Evolutionary conservation across 306 rosid genomes (phyloP), one percentile per base, ranked within the genome.

Genomic region (Fragaria nilgerrensis): DNA sequence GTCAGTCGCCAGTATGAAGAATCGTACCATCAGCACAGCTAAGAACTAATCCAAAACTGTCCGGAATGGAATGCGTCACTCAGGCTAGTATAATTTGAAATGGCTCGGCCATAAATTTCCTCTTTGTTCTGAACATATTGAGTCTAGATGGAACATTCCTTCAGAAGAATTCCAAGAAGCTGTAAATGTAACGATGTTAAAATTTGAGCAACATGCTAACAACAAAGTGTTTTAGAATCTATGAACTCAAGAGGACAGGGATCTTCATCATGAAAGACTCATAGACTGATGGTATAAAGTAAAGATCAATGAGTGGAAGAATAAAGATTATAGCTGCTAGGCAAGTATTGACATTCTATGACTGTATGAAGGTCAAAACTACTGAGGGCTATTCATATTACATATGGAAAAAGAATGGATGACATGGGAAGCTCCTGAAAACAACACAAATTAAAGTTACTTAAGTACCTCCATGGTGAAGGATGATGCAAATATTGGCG

Each of bases 21-120:
- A 95, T 92, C 59, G 92, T 95, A 61, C 99, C 99, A 87, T 95
- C 96, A 79, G 97, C 80, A 80, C 99, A 95, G 67, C 99, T 97
- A 79, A 95, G 97, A 84, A 95, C 97, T 82, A 95, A 85, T 64
- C 99, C 97, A 71, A 97, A 92, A 62, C 99, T 92, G 89, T 95
- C 99, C 17, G 97, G 99, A 82, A 95, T 95, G 61, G 99, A 95
- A 86, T 95, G 99, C 73, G 96, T 95, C 75, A 92, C 99, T 77
- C 90, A 83, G 70, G 90, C 77, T 62, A 97, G 99, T 80, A 92
- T 97, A 76, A 95, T 80, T 79, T 95, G 97, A 88, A 95, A 95
- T 72, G 99, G 99, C 25, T 97, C 99, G 14, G 97, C 99, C 62
- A 80, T 59, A 85, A 95, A 95, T 85, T 83, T 95, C 85, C 74